phyloP scores from a whole-genome alignment of 306 rosid genomes.

The barrel medic (Medicago truncatula) region DNA sequence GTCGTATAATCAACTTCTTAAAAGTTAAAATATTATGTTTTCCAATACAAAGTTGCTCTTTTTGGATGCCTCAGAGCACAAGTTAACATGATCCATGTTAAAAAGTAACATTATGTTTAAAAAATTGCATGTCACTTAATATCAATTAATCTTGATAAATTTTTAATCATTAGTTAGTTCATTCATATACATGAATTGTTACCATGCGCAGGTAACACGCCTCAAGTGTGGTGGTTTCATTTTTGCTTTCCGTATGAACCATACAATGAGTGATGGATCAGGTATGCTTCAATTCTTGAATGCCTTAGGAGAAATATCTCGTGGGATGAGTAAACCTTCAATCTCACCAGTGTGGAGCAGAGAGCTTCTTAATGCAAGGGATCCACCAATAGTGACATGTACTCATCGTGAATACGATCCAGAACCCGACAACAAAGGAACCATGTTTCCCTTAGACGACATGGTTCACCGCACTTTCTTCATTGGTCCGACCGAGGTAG shows the following conservation, averaged over 20 bases:
- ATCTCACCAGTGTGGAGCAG: background rate
- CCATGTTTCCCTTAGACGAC: background rate
- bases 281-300: conserved; percentile 11
- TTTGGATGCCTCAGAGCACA: no score
- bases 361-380: conserved; percentile 21
- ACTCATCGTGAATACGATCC: background rate
- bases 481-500: background rate
- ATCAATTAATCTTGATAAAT: no score
- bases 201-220: conserved; percentile 27
- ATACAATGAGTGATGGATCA: conserved; percentile 3
- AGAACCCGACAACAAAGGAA: background rate
- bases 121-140: no score
- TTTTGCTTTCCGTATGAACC: background rate
- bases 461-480: background rate
- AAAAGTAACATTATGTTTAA: no score
- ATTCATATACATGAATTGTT: background rate
- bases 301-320: background rate
- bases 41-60: no score
- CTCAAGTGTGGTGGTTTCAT: conserved; percentile 26
- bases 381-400: conserved; percentile 36
- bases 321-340: background rate
- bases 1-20: no score
- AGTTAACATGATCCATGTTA: no score
- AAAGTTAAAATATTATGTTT: no score
- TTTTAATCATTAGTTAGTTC: background rate